Base-by-base conservation (phyloP, 2,329 filamentous ascomycete species). In the Epichloe aotearoae region DNA sequence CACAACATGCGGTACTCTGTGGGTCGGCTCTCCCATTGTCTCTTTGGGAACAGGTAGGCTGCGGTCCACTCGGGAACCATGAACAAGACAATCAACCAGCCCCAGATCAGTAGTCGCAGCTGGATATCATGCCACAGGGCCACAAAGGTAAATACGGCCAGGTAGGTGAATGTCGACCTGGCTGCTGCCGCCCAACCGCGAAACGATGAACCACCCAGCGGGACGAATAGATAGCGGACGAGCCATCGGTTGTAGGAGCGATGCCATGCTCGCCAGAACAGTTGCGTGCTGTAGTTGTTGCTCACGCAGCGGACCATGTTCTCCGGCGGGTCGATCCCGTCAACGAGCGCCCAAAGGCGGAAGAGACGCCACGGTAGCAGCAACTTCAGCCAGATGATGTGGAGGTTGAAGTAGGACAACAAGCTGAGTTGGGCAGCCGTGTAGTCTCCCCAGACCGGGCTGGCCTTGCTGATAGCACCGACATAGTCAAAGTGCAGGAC, bases 61-160 rank as follows among this genome's bases (percentile, higher is more conserved):
- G 82, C 88, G 7, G 86, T 70, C 58, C 91, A 79, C 71, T 98
- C 93, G 0, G 93, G 93, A 6, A 96, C 65, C 66, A 98, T 88
- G 68, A 98, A 98, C 23, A 97, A 70, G 0, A 94, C 90, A 55
- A 98, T 82, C 39, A 98, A 76, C 93, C 93, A 98, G 30, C 93
- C 91, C 93, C 93, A 98, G 66, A 95, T 84, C 34, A 98, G 76
- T 39, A 98, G 74, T 10, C 85, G 80, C 33, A 97, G 77, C 68
- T 95, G 84, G 61, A 98, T 95, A 61, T 98, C 93, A 68, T 98
- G 93, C 93, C 93, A 98, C 30, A 98, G 73, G 0, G 93, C 94
- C 23, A 98, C 93, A 61, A 98, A 98, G 0, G 89, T 96, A 64
- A 98, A 98, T 34, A 95, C 87, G 4, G 84, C 70, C 2, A 94